Evolutionary conservation across 2,329 filamentous ascomycete species (phyloP).

Genomic region (Lachnellula hyalina): DNA sequence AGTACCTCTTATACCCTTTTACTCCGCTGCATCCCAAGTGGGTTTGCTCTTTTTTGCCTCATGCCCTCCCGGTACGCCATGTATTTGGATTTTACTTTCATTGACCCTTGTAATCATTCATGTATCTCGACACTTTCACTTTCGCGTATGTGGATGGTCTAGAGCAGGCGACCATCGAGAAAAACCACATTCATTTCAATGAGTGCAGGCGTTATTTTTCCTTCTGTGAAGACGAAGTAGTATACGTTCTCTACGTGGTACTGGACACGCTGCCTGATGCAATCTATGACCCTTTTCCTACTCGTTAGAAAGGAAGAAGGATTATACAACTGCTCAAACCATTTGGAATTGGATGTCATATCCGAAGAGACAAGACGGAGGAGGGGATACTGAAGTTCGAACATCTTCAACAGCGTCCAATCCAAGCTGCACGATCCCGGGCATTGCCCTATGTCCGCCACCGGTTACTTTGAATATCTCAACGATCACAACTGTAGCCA

Average conservation of each 20-base stretch:
- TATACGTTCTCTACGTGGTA: background rate
- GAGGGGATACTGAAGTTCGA: background rate
- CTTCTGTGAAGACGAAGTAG: background rate
- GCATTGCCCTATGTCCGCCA: background rate
- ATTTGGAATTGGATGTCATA: slow-evolving; percentile 2
- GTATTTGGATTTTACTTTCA: background rate
- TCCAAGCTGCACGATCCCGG: background rate
- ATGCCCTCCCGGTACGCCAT: background rate
- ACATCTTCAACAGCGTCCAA: background rate
- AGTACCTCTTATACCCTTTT: background rate
- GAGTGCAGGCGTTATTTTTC: background rate
- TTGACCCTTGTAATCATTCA: background rate
- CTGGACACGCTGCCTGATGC: slow-evolving; percentile 1
- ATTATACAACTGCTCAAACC: background rate
- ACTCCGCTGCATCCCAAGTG: background rate
- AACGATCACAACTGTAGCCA: slow-evolving; percentile 1
- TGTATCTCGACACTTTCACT: background rate
- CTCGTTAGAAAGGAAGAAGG: background rate
- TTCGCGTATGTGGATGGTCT: background rate
- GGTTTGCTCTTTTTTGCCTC: background rate
- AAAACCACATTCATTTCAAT: background rate
- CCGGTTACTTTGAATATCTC: background rate
- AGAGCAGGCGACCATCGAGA: background rate
- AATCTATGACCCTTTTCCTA: background rate
- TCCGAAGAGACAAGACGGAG: background rate